phyloP scores from a whole-genome alignment of 331 rosid species.

The Cydonia oblonga region DNA sequence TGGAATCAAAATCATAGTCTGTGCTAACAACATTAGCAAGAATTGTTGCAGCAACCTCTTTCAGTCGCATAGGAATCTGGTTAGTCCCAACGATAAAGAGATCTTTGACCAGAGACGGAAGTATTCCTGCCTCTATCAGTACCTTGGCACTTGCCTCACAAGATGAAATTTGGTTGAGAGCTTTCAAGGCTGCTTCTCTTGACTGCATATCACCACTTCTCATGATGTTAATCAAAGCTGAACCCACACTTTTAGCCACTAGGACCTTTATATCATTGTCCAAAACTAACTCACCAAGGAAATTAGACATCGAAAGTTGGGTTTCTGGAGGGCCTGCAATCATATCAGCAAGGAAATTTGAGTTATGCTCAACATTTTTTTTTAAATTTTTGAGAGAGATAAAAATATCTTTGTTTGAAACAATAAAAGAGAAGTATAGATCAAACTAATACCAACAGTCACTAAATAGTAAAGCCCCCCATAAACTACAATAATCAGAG shows the following conservation, averaged over 20 bases:
- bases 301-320: slow-evolving; percentile 75
- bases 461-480: neutral
- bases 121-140: slow-evolving; percentile 87
- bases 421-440: neutral
- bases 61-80: slow-evolving; percentile 71
- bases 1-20: slow-evolving; percentile 72
- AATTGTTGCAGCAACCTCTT: slow-evolving; percentile 91
- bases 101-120: slow-evolving; percentile 87
- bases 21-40: slow-evolving; percentile 85
- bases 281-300: slow-evolving; percentile 83
- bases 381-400: neutral
- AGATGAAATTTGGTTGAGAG: slow-evolving; percentile 89
- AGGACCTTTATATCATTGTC: slow-evolving; percentile 69
- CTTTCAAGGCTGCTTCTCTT: slow-evolving; percentile 91
- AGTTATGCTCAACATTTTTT: slow-evolving; percentile 13
- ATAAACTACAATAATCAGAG: too few relatives aligned
- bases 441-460: neutral
- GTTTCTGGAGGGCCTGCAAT: slow-evolving; percentile 81
- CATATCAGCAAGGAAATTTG: slow-evolving; percentile 19
- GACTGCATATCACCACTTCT: slow-evolving; percentile 65
- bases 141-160: slow-evolving; percentile 81
- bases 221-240: slow-evolving; percentile 75
- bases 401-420: neutral
- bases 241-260: slow-evolving; percentile 77
- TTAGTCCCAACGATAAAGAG: slow-evolving; percentile 79